Percentiles rank a stretch among this genome's conserved stretches.
phyloP scores from a whole-genome alignment of 2,329 filamentous ascomycete species.

The Dothiorella sarmentorum region DNA sequence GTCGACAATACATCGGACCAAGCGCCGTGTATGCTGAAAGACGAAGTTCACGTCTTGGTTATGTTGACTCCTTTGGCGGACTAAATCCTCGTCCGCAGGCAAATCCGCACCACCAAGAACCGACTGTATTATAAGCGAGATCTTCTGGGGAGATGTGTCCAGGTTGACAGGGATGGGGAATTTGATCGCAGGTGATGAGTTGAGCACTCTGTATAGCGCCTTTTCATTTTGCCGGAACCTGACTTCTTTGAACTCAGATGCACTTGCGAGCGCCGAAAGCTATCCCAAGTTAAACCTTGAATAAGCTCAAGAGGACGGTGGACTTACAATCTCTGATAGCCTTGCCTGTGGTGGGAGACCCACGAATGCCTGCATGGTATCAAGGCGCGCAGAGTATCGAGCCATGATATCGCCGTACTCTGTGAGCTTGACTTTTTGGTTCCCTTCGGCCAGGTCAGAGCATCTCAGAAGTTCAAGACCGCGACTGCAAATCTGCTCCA shows the following conservation, averaged over 20 bases:
- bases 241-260: slow-evolving; percentile 69
- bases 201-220: slow-evolving; percentile 66
- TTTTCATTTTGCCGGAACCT: slow-evolving; percentile 70
- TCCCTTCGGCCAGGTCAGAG: slow-evolving; percentile 52
- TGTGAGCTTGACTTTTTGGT: slow-evolving; percentile 57
- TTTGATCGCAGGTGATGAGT: slow-evolving; percentile 64
- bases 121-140: slow-evolving; percentile 73
- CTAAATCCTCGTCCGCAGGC: slow-evolving; percentile 48
- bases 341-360: slow-evolving; percentile 47
- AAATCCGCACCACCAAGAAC: slow-evolving; percentile 65
- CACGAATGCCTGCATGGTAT: slow-evolving; percentile 72
- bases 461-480: slow-evolving; percentile 65
- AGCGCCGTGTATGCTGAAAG: slow-evolving; percentile 65
- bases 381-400: slow-evolving; percentile 73
- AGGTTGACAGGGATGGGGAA: slow-evolving; percentile 69
- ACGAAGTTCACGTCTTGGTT: slow-evolving; percentile 60
- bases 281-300: slow-evolving; percentile 31
- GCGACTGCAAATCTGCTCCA: slow-evolving; percentile 68
- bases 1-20: slow-evolving; percentile 73
- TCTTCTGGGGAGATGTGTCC: slow-evolving; percentile 65
- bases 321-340: slow-evolving; percentile 65
- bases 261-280: slow-evolving; percentile 65
- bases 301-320: background rate
- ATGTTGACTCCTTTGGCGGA: slow-evolving; percentile 56
- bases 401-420: slow-evolving; percentile 79